Conservation (phyloP, 805 yeast genomes). For the Maudiozyma serrabonitensis region DNA sequence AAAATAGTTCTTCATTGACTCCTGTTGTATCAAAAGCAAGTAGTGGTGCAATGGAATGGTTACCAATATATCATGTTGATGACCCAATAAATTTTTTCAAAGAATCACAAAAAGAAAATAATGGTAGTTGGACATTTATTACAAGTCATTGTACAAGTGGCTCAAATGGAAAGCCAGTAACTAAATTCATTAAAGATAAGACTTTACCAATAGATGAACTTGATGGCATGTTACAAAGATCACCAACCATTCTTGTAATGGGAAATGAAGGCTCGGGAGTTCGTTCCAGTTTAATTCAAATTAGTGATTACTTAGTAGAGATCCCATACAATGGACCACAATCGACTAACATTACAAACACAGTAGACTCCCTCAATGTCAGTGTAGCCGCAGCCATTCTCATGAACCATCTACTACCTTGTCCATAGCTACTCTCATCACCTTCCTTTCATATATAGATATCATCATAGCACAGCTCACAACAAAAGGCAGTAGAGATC, state of each 20-base stretch:
- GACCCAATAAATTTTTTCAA: constrained; percentile 58
- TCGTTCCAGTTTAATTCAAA: constrained; percentile 49
- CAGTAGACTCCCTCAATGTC: constrained; percentile 75
- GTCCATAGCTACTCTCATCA: background rate
- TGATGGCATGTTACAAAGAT: constrained; percentile 31
- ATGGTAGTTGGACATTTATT: constrained; percentile 62
- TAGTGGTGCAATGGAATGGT: constrained; percentile 73
- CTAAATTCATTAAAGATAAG: constrained; percentile 29
- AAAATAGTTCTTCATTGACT: constrained; percentile 63
- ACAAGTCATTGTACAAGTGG: constrained; percentile 37
- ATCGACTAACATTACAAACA: background rate
- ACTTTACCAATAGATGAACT: constrained; percentile 36
- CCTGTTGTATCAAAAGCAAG: constrained; percentile 75
- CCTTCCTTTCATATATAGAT: no score
- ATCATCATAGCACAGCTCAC: no score
- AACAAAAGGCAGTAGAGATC: no score
- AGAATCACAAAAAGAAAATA: constrained; percentile 30
- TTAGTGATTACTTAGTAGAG: constrained; percentile 41
- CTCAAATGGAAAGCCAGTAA: constrained; percentile 18
- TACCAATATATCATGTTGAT: constrained; percentile 49
- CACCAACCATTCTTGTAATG: constrained; percentile 62
- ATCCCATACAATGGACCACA: constrained; percentile 18
- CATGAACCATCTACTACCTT: constrained; percentile 28
- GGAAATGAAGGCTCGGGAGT: constrained; percentile 87
- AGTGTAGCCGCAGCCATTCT: constrained; percentile 80